Base-by-base conservation (phyloP, 2,329 filamentous ascomycete species). In the Sporothrix sp. region DNA sequence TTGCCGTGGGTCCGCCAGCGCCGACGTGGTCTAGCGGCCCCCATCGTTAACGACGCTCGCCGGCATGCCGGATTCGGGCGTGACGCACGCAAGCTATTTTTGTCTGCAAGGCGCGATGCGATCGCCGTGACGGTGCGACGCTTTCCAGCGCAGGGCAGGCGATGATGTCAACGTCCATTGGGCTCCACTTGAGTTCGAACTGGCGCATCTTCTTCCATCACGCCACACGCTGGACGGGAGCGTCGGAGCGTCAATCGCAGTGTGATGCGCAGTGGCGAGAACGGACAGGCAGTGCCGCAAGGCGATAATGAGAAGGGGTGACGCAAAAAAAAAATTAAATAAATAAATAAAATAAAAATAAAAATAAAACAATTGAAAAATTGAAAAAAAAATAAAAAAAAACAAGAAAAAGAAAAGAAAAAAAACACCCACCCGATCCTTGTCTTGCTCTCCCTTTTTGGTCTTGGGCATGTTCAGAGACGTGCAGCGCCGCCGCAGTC, bases 401-500 rank as follows among this genome's bases (percentile, higher is more conserved):
- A 10, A 33, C n/a, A 14, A 20, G 20, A 18, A 8, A 13, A 18
- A 23, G 16, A n/a, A 5, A 11, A 23, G 13, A 32, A 3, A 6
- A 43, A 9, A 27, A 21, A 5, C 11, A 51, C 56, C 52, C 13
- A 57, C 56, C 56, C 56, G 54, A 23, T 56, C 51, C 42, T 57
- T 57, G 43, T 56, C 51, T 35, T 50, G 37, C 37, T 35, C 44
- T 9, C 50, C 43, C 13, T 48, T 38, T 42, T 50, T 44, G 40
- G 25, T n/a, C 18, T 39, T 51, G 28, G 45, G n/a, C 46, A 25
- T 48, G n/a, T n/a, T n/a, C n/a, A n/a, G n/a, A n/a, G n/a, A n/a
- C n/a, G n/a, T n/a, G n/a, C n/a, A n/a, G n/a, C n/a, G n/a, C n/a
- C n/a, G n/a, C n/a, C n/a, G n/a, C n/a, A n/a, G n/a, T n/a, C n/a